Evolutionary conservation across 129 eudicot species (phyloP), one percentile per base, ranked within the genome.

Genomic region (Centella asiatica): DNA sequence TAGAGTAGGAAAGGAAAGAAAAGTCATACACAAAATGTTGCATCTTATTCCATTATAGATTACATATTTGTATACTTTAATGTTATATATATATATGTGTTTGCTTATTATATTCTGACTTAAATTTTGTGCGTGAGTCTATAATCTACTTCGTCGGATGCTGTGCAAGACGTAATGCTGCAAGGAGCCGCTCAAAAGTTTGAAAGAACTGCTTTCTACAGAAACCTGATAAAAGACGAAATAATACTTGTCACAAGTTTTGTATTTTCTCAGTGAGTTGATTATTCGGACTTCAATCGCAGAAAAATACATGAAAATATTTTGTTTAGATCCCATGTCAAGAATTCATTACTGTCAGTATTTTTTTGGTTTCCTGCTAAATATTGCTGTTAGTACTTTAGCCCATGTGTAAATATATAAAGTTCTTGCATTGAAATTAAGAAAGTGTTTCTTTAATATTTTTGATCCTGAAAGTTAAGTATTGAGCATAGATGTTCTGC

Each of bases 91-190:
- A 6, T 42, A 11, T 42, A n/a, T 11, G 2, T 11, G 12, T 11
- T 42, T 10, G 47, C 47, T 68, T 14, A 36, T 53, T 55, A 17
- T 55, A 6, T 51, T 18, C 69, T 69, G 44, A 64, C 64, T 65
- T 68, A 13, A 7, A 10, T 62, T 42, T 46, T 44, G 26, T 34
- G 17, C 73, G 34, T 14, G 80, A 86, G 98, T 78, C 94, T 11
- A 71, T 79, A 62, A 61, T 86, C 62, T 90, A 90, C 83, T 86
- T 90, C 57, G 89, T 90, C 57, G 95, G 97, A 65, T 86, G 95
- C 59, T 90, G 94, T 69, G 95, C 97, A 36, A 79, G 95, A 78
- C 73, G 84, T 68, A 75, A 84, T 71, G 98, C 98, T 56, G 83
- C 83, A 18, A 64, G 79, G 23, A 78, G 70, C 44, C 53, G 54